A percentile compares a stretch with the other conserved stretches of the same genome.
Evolutionary conservation across 345 rosid species (phyloP).

Genomic region (Boechera divaricarpa): DNA sequence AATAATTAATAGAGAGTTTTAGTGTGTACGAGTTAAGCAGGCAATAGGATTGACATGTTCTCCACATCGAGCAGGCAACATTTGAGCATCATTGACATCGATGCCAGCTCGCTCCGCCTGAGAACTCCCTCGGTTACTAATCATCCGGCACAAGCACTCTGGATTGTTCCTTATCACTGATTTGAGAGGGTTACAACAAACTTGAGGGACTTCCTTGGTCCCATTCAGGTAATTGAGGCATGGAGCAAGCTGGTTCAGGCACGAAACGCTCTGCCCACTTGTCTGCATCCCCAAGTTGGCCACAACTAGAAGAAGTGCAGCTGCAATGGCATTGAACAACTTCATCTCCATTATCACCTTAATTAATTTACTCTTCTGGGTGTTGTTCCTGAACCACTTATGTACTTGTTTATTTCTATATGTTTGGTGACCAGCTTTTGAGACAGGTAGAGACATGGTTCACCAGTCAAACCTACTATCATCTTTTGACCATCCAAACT

Average conservation of each 20-base stretch:
- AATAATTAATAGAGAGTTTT: neutral
- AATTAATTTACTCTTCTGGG: neutral
- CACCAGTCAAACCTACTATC: conserved; percentile 43
- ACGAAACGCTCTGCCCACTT: conserved; percentile 47
- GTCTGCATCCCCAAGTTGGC: conserved; percentile 21
- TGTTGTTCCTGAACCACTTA: conserved; percentile 16
- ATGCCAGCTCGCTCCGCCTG: conserved; percentile 67
- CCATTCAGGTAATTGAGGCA: conserved; percentile 67
- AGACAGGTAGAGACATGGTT: conserved; percentile 39
- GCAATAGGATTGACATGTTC: conserved; percentile 65
- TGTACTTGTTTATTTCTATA: conserved; percentile 1
- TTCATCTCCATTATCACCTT: conserved; percentile 32
- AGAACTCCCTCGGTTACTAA: conserved; percentile 61
- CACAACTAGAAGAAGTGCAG: conserved; percentile 33
- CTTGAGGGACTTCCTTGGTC: conserved; percentile 56
- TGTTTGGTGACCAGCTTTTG: conserved; percentile 44
- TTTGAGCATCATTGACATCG: conserved; percentile 63
- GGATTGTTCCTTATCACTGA: conserved; percentile 58
- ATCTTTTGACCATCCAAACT: conserved; percentile 23
- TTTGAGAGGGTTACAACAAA: conserved; percentile 73
- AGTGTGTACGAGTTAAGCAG: conserved; percentile 52
- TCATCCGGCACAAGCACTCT: conserved; percentile 63
- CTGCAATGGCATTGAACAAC: conserved; percentile 23
- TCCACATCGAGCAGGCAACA: conserved; percentile 74
- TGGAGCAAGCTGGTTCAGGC: conserved; percentile 63